These are phyloP conservation scores for Eucalyptus albens DNA, from an alignment of 345 rosid genomes.

Conservation along the genomic window DNA sequence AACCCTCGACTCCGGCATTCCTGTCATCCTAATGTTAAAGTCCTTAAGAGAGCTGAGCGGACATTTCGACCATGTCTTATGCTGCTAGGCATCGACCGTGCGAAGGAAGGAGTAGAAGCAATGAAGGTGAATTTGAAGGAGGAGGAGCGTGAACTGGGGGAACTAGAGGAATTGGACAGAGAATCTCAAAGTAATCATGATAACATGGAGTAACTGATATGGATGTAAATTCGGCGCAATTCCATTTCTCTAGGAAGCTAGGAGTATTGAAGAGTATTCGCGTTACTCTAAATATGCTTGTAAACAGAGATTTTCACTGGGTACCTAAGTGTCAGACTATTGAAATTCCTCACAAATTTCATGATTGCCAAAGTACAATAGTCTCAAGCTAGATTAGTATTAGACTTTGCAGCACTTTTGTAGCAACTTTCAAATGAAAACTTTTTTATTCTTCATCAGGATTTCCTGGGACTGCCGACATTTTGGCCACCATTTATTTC, in stretches of 20 bases:
- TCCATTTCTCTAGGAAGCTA: neutral
- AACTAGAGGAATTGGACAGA: neutral
- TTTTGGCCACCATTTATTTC: neutral
- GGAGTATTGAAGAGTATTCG: no score
- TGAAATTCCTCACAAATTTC: no score
- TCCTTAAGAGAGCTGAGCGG: neutral
- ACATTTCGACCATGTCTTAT: neutral
- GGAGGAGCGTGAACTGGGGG: neutral
- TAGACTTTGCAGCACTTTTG: no score
- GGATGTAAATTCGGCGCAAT: neutral
- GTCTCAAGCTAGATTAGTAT: no score
- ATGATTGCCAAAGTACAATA: rapidly evolving
- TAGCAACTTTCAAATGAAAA: no score
- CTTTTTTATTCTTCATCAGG: neutral
- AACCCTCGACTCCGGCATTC: neutral
- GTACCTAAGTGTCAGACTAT: no score
- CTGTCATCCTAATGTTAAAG: neutral
- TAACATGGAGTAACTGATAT: no score
- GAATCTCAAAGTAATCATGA: neutral
- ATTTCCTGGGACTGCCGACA: neutral
- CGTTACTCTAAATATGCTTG: no score
- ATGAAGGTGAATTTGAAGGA: neutral
- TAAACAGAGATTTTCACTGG: no score
- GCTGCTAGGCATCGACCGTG: neutral
- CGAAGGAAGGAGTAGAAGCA: neutral